Conservation (phyloP, 352 stramenopile genomes). For the Detonula confervacea region DNA sequence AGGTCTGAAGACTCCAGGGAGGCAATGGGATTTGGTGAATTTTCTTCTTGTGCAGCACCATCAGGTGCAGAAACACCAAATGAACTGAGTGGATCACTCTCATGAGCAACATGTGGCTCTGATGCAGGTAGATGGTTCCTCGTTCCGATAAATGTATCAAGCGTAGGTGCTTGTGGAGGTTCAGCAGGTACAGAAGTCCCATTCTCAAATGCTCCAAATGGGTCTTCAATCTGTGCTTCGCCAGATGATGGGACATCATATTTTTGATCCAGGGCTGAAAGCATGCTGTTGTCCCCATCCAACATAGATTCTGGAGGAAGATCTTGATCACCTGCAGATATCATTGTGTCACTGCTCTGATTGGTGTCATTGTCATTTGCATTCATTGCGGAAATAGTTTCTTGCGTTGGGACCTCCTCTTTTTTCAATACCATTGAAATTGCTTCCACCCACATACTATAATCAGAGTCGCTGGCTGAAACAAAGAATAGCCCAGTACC, state of each 20-base stretch:
- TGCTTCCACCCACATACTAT: conserved; percentile 62
- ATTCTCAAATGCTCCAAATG: not conserved
- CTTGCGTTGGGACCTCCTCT: conserved; percentile 1
- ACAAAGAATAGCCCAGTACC: conserved; percentile 67
- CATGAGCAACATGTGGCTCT: not conserved
- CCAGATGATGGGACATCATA: too few species aligned
- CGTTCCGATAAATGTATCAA: conserved; percentile 1
- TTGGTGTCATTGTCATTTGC: conserved; percentile 4
- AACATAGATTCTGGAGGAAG: not conserved
- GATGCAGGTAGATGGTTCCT: not conserved
- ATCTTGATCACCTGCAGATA: conserved; percentile 1
- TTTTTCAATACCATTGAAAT: conserved; percentile 43
- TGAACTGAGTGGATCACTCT: conserved; percentile 1
- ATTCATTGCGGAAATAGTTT: conserved; percentile 8
- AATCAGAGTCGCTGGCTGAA: conserved; percentile 49
- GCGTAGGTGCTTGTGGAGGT: not conserved
- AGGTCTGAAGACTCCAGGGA: not conserved
- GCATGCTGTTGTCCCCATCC: not conserved
- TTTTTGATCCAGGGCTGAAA: too few species aligned
- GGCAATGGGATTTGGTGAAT: not conserved
- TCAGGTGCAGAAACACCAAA: not conserved
- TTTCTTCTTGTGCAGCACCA: not conserved
- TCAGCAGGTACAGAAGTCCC: conserved; percentile 4
- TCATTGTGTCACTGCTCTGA: conserved; percentile 9
- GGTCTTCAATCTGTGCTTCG: too few species aligned